Percentiles rank a stretch among this genome's conserved stretches.
These are phyloP conservation scores for Cryoendolithus antarcticus DNA, from an alignment of 2,329 filamentous ascomycete species.

Conservation along the genomic window DNA sequence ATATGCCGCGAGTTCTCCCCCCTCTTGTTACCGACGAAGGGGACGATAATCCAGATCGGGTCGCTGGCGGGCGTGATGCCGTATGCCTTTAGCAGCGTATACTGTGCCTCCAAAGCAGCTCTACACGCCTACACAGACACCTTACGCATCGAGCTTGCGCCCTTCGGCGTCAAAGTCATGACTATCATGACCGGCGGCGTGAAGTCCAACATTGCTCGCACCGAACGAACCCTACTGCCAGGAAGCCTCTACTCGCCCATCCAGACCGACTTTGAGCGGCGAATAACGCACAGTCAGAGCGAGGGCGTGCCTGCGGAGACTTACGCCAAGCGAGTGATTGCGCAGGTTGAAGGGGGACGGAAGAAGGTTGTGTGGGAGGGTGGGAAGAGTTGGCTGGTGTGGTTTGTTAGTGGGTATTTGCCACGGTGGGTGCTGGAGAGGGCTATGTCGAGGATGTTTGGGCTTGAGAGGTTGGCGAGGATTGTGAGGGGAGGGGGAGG, in stretches of 20 bases:
- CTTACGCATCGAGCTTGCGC: slow-evolving; percentile 45
- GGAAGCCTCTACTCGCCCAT: slow-evolving; percentile 42
- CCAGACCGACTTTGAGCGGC: slow-evolving; percentile 37
- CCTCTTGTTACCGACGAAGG: slow-evolving; percentile 35
- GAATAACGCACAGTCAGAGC: slow-evolving; percentile 43
- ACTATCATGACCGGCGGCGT: slow-evolving; percentile 48
- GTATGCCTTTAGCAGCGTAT: slow-evolving; percentile 32
- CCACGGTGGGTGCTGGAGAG: slow-evolving; percentile 19
- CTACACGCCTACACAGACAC: slow-evolving; percentile 47
- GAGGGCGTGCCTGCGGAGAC: slow-evolving; percentile 38
- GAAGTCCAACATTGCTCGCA: slow-evolving; percentile 45
- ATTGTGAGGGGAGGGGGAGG: too few species aligned
- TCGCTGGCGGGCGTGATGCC: slow-evolving; percentile 31
- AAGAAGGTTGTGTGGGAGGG: slow-evolving; percentile 42
- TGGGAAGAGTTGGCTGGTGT: slow-evolving; percentile 36
- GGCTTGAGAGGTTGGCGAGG: too few species aligned
- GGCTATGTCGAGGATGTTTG: too few species aligned
- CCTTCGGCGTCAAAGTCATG: slow-evolving; percentile 36
- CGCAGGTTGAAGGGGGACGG: slow-evolving; percentile 31
- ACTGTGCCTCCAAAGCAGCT: slow-evolving; percentile 49
- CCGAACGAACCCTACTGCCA: slow-evolving; percentile 33
- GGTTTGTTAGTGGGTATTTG: slow-evolving; percentile 37
- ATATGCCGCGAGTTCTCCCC: slow-evolving; percentile 46
- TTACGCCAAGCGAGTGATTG: slow-evolving; percentile 45
- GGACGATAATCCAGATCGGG: slow-evolving; percentile 29